phyloP scores from a whole-genome alignment of 768 basidiomycete species.

The Trametes sanguinea region DNA sequence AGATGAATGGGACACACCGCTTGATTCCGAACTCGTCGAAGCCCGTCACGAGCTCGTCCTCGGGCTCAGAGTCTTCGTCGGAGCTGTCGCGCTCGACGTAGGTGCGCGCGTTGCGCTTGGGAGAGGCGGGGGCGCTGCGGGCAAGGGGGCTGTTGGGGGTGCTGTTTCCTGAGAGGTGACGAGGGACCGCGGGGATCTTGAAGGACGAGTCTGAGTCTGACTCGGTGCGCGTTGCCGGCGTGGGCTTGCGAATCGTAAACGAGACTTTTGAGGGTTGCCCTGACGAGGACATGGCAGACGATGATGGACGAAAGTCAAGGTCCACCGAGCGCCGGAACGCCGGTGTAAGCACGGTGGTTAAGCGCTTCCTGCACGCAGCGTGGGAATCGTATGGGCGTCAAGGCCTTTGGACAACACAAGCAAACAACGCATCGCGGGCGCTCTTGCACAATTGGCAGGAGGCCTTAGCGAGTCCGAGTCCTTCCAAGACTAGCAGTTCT shows the following conservation, averaged over 20 bases:
- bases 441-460: too few relatives aligned
- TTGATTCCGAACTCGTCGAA: slow-evolving; percentile 75
- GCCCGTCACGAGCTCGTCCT: slow-evolving; percentile 71
- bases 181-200: slow-evolving; percentile 63
- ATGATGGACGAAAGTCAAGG: background rate
- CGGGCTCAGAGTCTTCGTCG: slow-evolving; percentile 52
- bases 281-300: slow-evolving; percentile 20
- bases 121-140: slow-evolving; percentile 51
- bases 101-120: slow-evolving; percentile 31
- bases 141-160: slow-evolving; percentile 59
- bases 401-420: background rate
- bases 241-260: slow-evolving; percentile 83
- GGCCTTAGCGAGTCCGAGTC: too few relatives aligned
- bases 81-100: slow-evolving; percentile 49
- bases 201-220: slow-evolving; percentile 54
- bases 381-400: slow-evolving; percentile 8
- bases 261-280: slow-evolving; percentile 56
- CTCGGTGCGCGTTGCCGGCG: slow-evolving; percentile 65
- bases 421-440: background rate
- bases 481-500: too few relatives aligned
- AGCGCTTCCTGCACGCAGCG: background rate
- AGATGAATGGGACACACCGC: slow-evolving; percentile 68
- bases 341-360: background rate
- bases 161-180: slow-evolving; percentile 47
- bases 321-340: background rate